phyloP scores from a whole-genome alignment of 148 eudicot genomes.

The Vaccinium vitisidaea region DNA sequence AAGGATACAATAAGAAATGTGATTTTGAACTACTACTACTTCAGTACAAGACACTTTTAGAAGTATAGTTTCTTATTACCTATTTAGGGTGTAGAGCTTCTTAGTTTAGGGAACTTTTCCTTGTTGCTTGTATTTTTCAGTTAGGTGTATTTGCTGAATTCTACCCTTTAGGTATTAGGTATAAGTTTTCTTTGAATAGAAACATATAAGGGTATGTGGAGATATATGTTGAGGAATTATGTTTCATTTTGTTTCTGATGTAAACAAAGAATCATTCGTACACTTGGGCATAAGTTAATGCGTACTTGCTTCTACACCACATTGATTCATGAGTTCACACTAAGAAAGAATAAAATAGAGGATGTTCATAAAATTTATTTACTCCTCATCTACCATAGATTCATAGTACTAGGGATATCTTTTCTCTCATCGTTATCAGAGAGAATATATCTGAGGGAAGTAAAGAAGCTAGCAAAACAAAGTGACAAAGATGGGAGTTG shows the following conservation, averaged over 20 bases:
- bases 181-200: not conserved
- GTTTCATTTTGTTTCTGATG: not conserved
- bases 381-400: not conserved
- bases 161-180: not conserved
- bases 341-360: not conserved
- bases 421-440: not conserved
- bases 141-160: not conserved
- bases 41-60: not conserved
- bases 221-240: not conserved
- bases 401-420: not conserved
- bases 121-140: not conserved
- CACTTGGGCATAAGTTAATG: not conserved
- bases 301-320: not conserved
- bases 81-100: not conserved
- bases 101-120: not conserved
- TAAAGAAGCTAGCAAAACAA: too few species aligned
- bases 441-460: too few species aligned
- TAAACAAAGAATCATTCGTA: not conserved
- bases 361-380: not conserved
- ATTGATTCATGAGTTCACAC: not conserved
- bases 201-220: not conserved
- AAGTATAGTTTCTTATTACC: not conserved
- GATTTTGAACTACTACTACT: not conserved
- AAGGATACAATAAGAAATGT: not conserved
- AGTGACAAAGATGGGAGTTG: not conserved